Evolutionary conservation across 140 eudicot genomes (phyloP).

Genomic region (Bidens hawaiensis): DNA sequence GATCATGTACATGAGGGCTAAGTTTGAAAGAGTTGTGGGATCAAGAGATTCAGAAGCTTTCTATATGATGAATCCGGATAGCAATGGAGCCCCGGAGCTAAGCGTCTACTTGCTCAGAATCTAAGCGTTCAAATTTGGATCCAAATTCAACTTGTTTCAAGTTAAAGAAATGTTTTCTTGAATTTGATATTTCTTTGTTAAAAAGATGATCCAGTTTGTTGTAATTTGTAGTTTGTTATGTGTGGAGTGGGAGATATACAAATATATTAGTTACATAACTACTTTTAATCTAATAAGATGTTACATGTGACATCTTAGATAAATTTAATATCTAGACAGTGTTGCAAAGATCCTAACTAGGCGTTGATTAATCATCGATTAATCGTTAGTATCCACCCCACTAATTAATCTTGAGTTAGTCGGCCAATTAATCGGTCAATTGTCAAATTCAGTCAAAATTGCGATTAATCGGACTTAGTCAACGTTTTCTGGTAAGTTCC

Average conservation of each 20-base stretch:
- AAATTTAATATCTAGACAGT: too few relatives aligned
- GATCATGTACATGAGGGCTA: constrained; percentile 87
- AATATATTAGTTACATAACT: constrained; percentile 19
- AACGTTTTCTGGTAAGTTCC: too few relatives aligned
- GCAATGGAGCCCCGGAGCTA: constrained; percentile 83
- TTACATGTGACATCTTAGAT: not conserved
- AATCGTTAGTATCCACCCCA: too few relatives aligned
- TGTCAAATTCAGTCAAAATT: too few relatives aligned
- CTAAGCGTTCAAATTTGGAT: constrained; percentile 18
- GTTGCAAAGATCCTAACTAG: too few relatives aligned
- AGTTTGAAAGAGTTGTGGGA: constrained; percentile 88
- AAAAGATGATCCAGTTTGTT: constrained; percentile 28
- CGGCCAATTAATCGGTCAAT: too few relatives aligned
- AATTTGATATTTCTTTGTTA: constrained; percentile 21
- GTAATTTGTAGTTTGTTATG: constrained; percentile 31
- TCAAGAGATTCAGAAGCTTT: constrained; percentile 85
- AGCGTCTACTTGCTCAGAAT: constrained; percentile 82
- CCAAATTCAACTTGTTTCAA: constrained; percentile 16
- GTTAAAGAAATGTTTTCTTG: constrained; percentile 19
- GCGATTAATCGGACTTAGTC: too few relatives aligned
- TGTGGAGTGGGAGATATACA: constrained; percentile 51
- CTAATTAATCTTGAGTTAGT: too few relatives aligned
- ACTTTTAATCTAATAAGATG: too few relatives aligned
- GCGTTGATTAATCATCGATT: too few relatives aligned
- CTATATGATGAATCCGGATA: constrained; percentile 90